Base-by-base conservation (phyloP, 2,329 filamentous ascomycete genomes). In the Lecanicillium sp. region DNA sequence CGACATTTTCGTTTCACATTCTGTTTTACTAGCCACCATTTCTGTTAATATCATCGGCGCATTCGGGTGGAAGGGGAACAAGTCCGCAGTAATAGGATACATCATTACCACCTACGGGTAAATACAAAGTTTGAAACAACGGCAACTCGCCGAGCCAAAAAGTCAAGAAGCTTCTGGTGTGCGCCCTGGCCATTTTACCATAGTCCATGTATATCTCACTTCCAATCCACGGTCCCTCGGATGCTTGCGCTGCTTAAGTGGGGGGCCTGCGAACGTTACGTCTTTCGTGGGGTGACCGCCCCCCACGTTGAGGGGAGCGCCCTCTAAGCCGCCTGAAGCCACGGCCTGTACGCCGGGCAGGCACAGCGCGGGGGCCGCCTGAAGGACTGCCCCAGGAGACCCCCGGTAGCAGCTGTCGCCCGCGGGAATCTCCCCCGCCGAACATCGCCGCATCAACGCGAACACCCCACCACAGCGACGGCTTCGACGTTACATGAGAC, bases 241-340 rank as follows among this genome's bases (percentile, higher is more conserved):
- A 3, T 6, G 9, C 3, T 15, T 15, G 14, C 24, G n/a, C 24
- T n/a, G 11, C n/a, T n/a, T 47, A 11, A 21, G 44, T 47, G 36
- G 44, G 44, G 44, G 37, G n/a, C n/a, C 21, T 20, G 44, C 44
- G 11, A 33, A 47, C 44, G 44, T 47, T 41, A 47, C 44, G 14
- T 47, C 36, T 12, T 7, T 41, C 36, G 21, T 41, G 29, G 44
- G 21, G 37, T 39, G 11, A 19, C 24, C 35, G 29, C 21, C 44
- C 44, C 44, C 44, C 44, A 47, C 44, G 36, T 40, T 46, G 35
- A 40, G 44, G n/a, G 36, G 36, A 40, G 33, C 26, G 15, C 35
- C 6, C 26, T 26, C 5, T 35, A 20, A 33, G 15, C 17, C 24
- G 24, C 11, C 26, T 21, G 39, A 32, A 42, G 27, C 21, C 38